Base-by-base conservation (phyloP, 1,284 basidiomycete species). In the Irpex sp. region DNA sequence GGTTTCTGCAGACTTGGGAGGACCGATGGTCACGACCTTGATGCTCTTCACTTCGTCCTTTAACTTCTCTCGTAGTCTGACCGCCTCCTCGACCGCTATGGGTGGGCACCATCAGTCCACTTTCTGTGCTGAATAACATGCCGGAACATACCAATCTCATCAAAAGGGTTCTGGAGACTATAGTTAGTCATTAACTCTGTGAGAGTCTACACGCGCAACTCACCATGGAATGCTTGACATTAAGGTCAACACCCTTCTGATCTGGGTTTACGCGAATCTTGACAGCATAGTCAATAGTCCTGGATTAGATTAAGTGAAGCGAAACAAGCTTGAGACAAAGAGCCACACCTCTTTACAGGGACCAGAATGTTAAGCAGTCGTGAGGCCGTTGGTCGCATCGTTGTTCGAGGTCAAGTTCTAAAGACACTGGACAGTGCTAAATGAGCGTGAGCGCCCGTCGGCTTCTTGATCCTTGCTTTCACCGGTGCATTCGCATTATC, bases 221-320 rank as follows among this genome's bases (percentile, higher is more conserved):
- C 69, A 95, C 95, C 95, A 98, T 97, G 1, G 94, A 96, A 78
- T 98, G 95, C 83, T 98, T 98, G 69, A 97, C 95, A 76, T 90
- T 94, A 60, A 91, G 89, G 81, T 98, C 95, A 56, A 98, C 88
- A 17, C 94, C 95, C 60, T 94, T 96, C 73, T 95, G 92, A 68
- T 92, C 88, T 5, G 93, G 85, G 74, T 95, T 95, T 59, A 98
- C 93, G 58, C 95, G 91, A 79, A 98, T 96, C 82, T 97, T 97
- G 78, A 93, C 91, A 4, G 91, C 89, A 82, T 93, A 97, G 78
- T 89, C 87, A 35, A 92, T 86, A 63, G 89, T 86, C 68, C 90
- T 92, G 69, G 57, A 59, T 47, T 33, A 6, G 1, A 54, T 15
- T 19, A 37, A 15, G 43, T 62, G 11, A 36, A 33, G 62, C 50